A percentile compares a stretch with the other conserved stretches of the same genome.
These are phyloP conservation scores for Crithidia thermophila DNA, from an alignment of 208 protist species.

Conservation along the genomic window DNA sequence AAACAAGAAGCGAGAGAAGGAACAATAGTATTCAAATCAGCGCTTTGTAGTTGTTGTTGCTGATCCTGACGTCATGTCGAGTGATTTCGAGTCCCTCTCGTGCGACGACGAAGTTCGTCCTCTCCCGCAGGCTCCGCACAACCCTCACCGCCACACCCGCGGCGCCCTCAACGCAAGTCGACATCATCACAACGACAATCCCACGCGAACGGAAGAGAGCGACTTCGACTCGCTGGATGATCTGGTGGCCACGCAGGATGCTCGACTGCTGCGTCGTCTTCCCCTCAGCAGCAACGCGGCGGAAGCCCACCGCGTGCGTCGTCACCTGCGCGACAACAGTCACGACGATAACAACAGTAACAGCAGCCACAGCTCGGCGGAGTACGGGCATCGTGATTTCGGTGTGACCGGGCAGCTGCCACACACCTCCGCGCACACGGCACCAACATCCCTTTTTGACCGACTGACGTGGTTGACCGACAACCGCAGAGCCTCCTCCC, in stretches of 20 bases:
- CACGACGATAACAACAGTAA: background rate
- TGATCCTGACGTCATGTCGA: too few species aligned
- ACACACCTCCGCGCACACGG: too few species aligned
- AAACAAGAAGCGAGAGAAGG: background rate
- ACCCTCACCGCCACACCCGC: too few species aligned
- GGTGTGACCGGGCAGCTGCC: conserved; percentile 6
- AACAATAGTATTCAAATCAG: background rate
- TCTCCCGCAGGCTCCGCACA: too few species aligned
- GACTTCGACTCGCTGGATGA: conserved; percentile 28
- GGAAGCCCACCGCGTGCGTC: background rate
- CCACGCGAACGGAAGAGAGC: conserved; percentile 5
- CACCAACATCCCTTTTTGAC: too few species aligned
- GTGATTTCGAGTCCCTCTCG: conserved; percentile 32
- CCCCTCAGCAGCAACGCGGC: background rate
- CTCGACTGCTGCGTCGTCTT: conserved; percentile 5
- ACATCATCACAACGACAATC: background rate
- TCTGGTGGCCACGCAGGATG: conserved; percentile 2
- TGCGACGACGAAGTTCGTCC: conserved; percentile 11
- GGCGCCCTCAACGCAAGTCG: too few species aligned
- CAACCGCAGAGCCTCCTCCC: background rate
- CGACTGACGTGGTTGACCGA: background rate
- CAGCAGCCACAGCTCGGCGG: background rate
- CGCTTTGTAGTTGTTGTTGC: too few species aligned
- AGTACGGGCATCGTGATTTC: conserved; percentile 10
- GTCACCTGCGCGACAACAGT: background rate